These are phyloP conservation scores for Ocimum tenuiflorum DNA, from an alignment of 257 asterid genomes.

Conservation along the genomic window DNA sequence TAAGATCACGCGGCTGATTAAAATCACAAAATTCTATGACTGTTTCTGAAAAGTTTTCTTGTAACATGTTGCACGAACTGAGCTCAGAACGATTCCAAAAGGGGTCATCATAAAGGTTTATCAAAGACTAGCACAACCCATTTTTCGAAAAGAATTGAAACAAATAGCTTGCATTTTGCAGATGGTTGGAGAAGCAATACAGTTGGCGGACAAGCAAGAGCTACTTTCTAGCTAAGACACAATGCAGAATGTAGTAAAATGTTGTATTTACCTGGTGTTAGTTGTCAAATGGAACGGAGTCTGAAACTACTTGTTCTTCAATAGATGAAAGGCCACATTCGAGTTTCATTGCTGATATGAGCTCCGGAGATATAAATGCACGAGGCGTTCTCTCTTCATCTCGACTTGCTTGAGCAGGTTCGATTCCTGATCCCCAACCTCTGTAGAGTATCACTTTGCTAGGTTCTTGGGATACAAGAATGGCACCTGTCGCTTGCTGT, in stretches of 20 bases:
- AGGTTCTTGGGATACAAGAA: conserved; percentile 92
- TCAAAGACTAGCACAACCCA: not conserved
- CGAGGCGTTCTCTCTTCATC: conserved; percentile 22
- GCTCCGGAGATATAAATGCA: conserved; percentile 56
- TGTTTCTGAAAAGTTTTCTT: not conserved
- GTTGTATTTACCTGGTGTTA: no score
- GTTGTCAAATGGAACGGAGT: not conserved
- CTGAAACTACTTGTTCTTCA: conserved; percentile 12
- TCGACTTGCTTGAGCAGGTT: conserved; percentile 21
- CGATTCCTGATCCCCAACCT: conserved; percentile 66
- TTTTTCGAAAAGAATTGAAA: not conserved
- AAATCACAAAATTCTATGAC: not conserved
- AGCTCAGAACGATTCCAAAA: not conserved
- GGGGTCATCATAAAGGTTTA: not conserved
- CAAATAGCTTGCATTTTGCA: not conserved
- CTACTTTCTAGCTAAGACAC: no score
- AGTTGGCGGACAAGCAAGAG: no score
- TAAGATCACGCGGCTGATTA: not conserved
- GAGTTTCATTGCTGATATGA: conserved; percentile 67
- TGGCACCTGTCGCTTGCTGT: conserved; percentile 87
- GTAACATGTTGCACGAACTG: not conserved
- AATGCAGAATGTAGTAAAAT: no score
- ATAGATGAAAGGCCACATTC: conserved; percentile 60
- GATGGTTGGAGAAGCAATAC: no score
- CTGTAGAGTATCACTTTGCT: conserved; percentile 88